phyloP scores from a whole-genome alignment of 139 green algal genomes.

The Ettlia oleoabundans region DNA sequence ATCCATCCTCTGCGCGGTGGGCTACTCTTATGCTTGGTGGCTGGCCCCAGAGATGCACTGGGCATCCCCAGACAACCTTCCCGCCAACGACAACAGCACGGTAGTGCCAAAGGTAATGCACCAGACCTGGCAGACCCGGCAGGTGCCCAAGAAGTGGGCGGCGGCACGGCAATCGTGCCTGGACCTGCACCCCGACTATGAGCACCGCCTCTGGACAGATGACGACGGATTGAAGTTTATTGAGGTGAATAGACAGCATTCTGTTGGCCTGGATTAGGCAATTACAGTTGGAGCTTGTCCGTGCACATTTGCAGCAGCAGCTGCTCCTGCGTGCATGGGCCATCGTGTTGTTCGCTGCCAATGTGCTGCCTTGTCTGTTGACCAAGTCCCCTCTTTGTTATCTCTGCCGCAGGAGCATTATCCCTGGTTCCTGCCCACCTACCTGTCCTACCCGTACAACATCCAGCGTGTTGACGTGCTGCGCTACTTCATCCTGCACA shows the following conservation, averaged over 20 bases:
- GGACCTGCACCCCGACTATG: slow-evolving; percentile 56
- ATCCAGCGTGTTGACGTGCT: slow-evolving; percentile 65
- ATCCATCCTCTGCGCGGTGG: slow-evolving; percentile 1
- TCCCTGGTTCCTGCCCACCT: slow-evolving; percentile 57
- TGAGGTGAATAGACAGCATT: too few relatives aligned
- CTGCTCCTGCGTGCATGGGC: too few relatives aligned
- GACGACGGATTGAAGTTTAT: slow-evolving; percentile 49
- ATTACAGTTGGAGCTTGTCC: too few relatives aligned
- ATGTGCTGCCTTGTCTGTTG: too few relatives aligned
- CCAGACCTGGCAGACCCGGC: slow-evolving; percentile 59
- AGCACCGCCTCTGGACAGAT: slow-evolving; percentile 65
- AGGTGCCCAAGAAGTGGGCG: slow-evolving; percentile 55
- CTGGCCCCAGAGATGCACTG: slow-evolving; percentile 19
- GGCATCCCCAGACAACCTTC: not conserved
- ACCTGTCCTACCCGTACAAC: slow-evolving; percentile 51
- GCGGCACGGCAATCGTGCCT: slow-evolving; percentile 56
- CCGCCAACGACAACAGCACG: not conserved
- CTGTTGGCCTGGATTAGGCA: too few relatives aligned
- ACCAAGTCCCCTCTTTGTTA: not conserved
- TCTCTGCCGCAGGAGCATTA: slow-evolving; percentile 47
- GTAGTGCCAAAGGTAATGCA: slow-evolving; percentile 62
- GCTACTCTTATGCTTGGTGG: slow-evolving; percentile 44
- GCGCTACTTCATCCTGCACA: slow-evolving; percentile 59
- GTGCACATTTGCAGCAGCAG: too few relatives aligned
- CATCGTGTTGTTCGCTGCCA: too few relatives aligned